Conservation (phyloP, 164 flowering plant genomes). For the Warburgia ugandensis region DNA sequence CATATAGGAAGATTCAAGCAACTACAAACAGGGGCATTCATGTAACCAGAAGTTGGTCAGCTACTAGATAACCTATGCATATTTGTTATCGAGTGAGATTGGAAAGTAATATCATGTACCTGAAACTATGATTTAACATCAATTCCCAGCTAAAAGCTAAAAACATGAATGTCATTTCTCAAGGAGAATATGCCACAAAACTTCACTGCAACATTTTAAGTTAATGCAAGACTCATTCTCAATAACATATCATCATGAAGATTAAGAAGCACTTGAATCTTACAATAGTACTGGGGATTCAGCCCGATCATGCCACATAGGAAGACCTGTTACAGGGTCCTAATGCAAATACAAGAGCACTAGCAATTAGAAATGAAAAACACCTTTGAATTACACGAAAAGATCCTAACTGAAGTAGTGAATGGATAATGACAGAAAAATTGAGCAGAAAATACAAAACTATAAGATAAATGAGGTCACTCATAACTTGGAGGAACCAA, state of each 20-base stretch:
- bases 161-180: no score
- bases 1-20: no score
- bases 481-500: slow-evolving; percentile 19
- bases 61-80: no score
- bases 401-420: background rate
- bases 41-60: no score
- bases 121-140: no score
- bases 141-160: no score
- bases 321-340: slow-evolving; percentile 95
- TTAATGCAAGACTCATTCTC: background rate
- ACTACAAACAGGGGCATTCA: no score
- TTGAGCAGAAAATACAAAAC: background rate
- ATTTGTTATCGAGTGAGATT: no score
- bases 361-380: background rate
- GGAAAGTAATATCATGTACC: no score
- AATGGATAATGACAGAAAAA: slow-evolving; percentile 1
- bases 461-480: background rate
- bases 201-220: no score
- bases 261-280: slow-evolving; percentile 20
- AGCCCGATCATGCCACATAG: slow-evolving; percentile 60
- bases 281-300: slow-evolving; percentile 71
- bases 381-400: background rate
- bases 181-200: no score
- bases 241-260: background rate
- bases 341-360: slow-evolving; percentile 24